Evolutionary conservation across 2,329 filamentous ascomycete genomes (phyloP).

Genomic region (Calonectria fujianensis): DNA sequence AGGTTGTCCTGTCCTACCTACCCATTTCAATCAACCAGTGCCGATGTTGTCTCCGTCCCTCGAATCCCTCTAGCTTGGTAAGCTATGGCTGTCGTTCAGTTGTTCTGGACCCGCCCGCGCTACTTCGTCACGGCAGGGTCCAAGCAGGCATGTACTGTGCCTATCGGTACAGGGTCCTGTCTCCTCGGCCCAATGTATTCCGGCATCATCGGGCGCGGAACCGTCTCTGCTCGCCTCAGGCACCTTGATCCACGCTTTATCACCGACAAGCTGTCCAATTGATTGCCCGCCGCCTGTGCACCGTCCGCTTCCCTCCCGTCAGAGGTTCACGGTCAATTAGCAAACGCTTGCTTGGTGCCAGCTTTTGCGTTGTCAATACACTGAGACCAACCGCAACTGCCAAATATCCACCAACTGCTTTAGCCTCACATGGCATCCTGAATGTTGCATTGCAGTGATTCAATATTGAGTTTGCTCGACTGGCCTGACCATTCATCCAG

Average conservation of each 20-base stretch:
- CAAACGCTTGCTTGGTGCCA: neutral
- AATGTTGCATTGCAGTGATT: neutral
- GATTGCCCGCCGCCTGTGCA: neutral
- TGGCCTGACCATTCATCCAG: neutral
- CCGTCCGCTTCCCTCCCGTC: neutral
- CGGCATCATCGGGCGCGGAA: conserved; percentile 16
- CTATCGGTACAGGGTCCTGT: conserved; percentile 14
- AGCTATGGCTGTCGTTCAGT: conserved; percentile 13
- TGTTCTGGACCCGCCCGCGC: conserved; percentile 8
- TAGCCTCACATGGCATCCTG: neutral
- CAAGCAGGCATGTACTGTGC: neutral
- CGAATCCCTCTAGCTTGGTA: conserved; percentile 18
- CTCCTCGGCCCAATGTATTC: conserved; percentile 14
- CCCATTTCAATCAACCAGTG: conserved; percentile 3
- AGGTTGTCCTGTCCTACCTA: conserved; percentile 7
- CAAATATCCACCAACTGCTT: conserved; percentile 2
- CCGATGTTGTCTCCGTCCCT: conserved; percentile 16
- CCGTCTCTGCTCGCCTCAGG: conserved; percentile 18
- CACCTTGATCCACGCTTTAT: neutral
- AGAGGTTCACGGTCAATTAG: neutral
- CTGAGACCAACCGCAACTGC: neutral
- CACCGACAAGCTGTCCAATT: neutral
- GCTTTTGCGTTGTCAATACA: neutral
- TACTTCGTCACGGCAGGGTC: conserved; percentile 1
- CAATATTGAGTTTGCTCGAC: neutral